phyloP scores from a whole-genome alignment of 768 basidiomycete genomes.

The Macrocybe gigantea region DNA sequence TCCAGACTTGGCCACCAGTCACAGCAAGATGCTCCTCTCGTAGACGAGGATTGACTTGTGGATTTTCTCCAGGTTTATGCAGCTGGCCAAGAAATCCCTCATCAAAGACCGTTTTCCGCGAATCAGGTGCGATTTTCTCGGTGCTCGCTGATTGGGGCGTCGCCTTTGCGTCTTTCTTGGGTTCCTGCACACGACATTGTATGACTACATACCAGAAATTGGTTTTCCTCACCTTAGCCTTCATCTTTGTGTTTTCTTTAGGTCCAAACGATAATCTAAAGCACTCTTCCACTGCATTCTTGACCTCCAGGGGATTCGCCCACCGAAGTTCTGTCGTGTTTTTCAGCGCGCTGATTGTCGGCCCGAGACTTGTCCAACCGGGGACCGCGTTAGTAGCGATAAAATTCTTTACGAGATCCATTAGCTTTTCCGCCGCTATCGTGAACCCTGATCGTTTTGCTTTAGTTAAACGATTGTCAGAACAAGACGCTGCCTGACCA shows the following conservation, averaged over 20 bases:
- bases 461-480: neutral
- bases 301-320: constrained; percentile 81
- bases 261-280: constrained; percentile 67
- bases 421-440: constrained; percentile 64
- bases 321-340: constrained; percentile 61
- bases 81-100: constrained; percentile 92
- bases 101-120: constrained; percentile 72
- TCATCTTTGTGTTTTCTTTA: constrained; percentile 61
- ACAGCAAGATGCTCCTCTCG: constrained; percentile 75
- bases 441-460: constrained; percentile 56
- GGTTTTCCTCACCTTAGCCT: constrained; percentile 47
- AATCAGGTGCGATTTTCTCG: constrained; percentile 28
- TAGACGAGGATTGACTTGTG: constrained; percentile 73
- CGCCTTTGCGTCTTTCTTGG: constrained; percentile 35
- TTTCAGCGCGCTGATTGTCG: constrained; percentile 60
- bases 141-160: constrained; percentile 18
- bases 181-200: constrained; percentile 27
- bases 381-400: constrained; percentile 46
- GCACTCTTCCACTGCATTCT: constrained; percentile 69
- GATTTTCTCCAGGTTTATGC: constrained; percentile 92
- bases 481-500: constrained; percentile 46
- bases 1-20: constrained; percentile 83
- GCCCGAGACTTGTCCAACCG: constrained; percentile 75
- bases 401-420: constrained; percentile 48
- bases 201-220: neutral